Conservation (phyloP, 129 eudicot genomes). For the Flaveria linearis region DNA sequence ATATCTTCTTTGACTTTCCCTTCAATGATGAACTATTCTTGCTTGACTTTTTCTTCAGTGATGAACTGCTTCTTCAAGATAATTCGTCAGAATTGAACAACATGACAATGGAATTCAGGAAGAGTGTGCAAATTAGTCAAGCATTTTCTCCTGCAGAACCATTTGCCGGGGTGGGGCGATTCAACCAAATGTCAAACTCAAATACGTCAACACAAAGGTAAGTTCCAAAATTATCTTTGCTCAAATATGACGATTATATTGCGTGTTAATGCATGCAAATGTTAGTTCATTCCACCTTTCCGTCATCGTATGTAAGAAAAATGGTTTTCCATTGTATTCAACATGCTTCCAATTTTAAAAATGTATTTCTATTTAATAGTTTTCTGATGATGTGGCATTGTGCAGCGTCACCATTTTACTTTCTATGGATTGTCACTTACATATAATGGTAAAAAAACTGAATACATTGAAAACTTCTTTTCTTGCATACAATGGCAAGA, state of each 20-base stretch:
- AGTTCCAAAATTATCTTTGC: not conserved
- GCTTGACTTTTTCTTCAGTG: slow-evolving; percentile 51
- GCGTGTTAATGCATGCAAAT: not conserved
- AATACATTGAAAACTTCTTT: not conserved
- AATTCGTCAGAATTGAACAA: slow-evolving; percentile 58
- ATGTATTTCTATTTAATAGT: not conserved
- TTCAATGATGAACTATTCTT: not conserved
- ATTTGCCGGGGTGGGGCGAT: slow-evolving; percentile 46
- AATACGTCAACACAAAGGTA: slow-evolving; percentile 59
- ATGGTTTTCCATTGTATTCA: not conserved
- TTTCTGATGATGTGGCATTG: not conserved
- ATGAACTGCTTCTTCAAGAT: slow-evolving; percentile 83
- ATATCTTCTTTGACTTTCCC: slow-evolving; percentile 4
- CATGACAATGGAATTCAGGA: slow-evolving; percentile 61
- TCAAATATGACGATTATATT: not conserved
- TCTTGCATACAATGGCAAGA: not conserved
- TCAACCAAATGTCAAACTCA: slow-evolving; percentile 37
- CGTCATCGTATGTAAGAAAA: not conserved
- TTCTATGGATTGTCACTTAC: not conserved
- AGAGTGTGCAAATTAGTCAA: slow-evolving; percentile 58
- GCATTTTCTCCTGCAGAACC: slow-evolving; percentile 44
- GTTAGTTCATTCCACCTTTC: not conserved
- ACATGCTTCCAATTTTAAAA: not conserved
- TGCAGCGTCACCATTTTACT: not conserved
- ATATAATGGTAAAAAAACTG: not conserved